Percentiles rank a stretch among this genome's conserved stretches.
Conservation (phyloP, 345 rosid genomes). For the Bretschneidera sinensis region DNA sequence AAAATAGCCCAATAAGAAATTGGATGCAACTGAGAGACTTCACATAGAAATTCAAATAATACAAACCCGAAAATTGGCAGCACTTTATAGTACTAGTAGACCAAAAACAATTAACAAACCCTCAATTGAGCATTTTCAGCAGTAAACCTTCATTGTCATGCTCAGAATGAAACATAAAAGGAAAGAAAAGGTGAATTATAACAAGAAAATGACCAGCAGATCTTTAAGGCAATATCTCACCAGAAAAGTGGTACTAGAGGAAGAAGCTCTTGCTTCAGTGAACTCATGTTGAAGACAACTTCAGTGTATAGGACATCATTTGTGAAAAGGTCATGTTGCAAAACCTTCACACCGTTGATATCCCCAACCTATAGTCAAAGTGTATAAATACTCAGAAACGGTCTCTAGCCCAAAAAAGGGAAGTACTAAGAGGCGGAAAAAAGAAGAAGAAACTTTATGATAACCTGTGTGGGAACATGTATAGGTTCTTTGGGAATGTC, state of each 20-base stretch:
- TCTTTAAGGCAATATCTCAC: conserved; percentile 39
- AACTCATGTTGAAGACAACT: conserved; percentile 81
- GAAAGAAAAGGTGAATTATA: neutral
- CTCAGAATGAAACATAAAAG: neutral
- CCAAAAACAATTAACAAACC: neutral
- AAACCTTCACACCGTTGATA: conserved; percentile 79
- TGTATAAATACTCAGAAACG: conserved; percentile 7
- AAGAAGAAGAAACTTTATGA: conserved; percentile 8
- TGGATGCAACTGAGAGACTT: neutral
- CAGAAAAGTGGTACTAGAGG: conserved; percentile 91
- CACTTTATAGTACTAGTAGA: neutral
- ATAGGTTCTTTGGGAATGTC: conserved; percentile 93
- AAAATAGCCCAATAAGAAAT: neutral
- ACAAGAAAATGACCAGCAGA: conserved; percentile 14
- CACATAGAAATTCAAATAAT: neutral
- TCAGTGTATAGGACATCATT: conserved; percentile 91
- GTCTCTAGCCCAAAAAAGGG: neutral
- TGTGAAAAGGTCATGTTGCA: conserved; percentile 90
- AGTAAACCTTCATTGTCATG: neutral
- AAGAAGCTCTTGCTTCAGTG: conserved; percentile 84
- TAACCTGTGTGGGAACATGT: conserved; percentile 73
- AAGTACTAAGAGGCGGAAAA: conserved; percentile 9
- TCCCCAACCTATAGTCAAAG: conserved; percentile 58
- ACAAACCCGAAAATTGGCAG: neutral
- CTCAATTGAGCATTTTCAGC: neutral